Conservation (phyloP, 176 grass and related monocot species). For the Puccinellia tenuiflora region DNA sequence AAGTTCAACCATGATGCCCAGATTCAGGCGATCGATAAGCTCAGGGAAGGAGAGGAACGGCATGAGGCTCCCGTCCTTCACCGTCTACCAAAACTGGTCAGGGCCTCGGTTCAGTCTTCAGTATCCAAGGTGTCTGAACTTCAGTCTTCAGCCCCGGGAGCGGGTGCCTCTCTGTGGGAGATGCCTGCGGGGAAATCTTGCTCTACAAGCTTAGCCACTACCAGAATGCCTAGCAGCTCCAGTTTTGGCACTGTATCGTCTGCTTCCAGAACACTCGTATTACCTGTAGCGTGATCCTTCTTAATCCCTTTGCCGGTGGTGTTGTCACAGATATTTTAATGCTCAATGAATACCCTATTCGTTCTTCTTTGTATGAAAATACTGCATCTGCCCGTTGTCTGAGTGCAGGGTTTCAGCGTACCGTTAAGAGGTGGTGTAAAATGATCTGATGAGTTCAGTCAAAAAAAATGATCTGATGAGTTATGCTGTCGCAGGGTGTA, state of each 20-base stretch:
- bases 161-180: constrained; percentile 59
- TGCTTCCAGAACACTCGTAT: neutral
- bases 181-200: constrained; percentile 59
- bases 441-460: neutral
- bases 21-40: constrained; percentile 71
- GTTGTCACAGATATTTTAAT: neutral
- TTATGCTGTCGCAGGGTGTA: neutral
- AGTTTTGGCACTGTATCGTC: constrained; percentile 21
- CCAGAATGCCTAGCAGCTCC: constrained; percentile 38
- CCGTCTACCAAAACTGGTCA: constrained; percentile 74
- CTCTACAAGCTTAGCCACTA: constrained; percentile 86
- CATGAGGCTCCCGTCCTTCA: constrained; percentile 67
- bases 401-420: neutral
- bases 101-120: constrained; percentile 50
- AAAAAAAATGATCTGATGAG: neutral
- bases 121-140: constrained; percentile 64
- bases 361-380: neutral
- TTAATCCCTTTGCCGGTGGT: neutral
- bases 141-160: constrained; percentile 80
- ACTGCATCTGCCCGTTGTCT: neutral
- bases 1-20: constrained; percentile 72
- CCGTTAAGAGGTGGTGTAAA: too few species aligned
- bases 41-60: constrained; percentile 66
- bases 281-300: constrained; percentile 3
- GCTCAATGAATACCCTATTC: neutral